Conservation (phyloP, 2,329 filamentous ascomycete genomes). For the Fusarium sp. region DNA sequence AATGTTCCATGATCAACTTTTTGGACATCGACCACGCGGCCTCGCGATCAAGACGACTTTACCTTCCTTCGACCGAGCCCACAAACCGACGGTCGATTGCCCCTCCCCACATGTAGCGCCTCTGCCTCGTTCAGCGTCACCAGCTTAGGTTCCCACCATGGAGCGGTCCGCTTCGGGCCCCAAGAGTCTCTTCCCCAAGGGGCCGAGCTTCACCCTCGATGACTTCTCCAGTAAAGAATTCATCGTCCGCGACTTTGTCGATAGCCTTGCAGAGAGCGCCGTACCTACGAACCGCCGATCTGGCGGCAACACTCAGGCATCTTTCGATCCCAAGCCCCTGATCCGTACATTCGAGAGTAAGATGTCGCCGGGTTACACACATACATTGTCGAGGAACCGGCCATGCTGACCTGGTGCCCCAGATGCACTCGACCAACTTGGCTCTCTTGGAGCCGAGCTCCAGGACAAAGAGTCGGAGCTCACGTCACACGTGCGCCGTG, state of each 20-base stretch:
- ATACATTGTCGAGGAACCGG: not conserved
- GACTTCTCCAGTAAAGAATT: slow-evolving; percentile 93
- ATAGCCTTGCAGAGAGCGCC: slow-evolving; percentile 87
- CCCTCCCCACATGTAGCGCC: slow-evolving; percentile 48
- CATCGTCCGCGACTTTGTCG: slow-evolving; percentile 97
- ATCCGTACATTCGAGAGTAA: slow-evolving; percentile 92
- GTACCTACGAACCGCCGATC: slow-evolving; percentile 85
- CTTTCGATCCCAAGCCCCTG: slow-evolving; percentile 95
- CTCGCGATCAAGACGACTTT: slow-evolving; percentile 8
- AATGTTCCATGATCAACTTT: slow-evolving; percentile 30
- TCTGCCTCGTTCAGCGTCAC: slow-evolving; percentile 30
- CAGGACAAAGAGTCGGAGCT: slow-evolving; percentile 93
- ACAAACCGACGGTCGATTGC: slow-evolving; percentile 14
- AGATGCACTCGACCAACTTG: slow-evolving; percentile 77
- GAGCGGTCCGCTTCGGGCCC: slow-evolving; percentile 61
- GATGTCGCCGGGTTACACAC: slow-evolving; percentile 23
- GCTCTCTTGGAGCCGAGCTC: slow-evolving; percentile 81
- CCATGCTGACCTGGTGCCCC: slow-evolving; percentile 21
- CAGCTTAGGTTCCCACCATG: slow-evolving; percentile 49
- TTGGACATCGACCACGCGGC: slow-evolving; percentile 28
- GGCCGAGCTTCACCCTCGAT: slow-evolving; percentile 86
- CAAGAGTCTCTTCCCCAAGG: slow-evolving; percentile 79
- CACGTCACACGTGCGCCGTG: slow-evolving; percentile 87
- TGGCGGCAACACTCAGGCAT: slow-evolving; percentile 69
- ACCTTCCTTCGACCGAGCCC: slow-evolving; percentile 3